These are phyloP conservation scores for Sanghuangporus baumii DNA, from an alignment of 1,284 basidiomycete genomes.

Conservation along the genomic window DNA sequence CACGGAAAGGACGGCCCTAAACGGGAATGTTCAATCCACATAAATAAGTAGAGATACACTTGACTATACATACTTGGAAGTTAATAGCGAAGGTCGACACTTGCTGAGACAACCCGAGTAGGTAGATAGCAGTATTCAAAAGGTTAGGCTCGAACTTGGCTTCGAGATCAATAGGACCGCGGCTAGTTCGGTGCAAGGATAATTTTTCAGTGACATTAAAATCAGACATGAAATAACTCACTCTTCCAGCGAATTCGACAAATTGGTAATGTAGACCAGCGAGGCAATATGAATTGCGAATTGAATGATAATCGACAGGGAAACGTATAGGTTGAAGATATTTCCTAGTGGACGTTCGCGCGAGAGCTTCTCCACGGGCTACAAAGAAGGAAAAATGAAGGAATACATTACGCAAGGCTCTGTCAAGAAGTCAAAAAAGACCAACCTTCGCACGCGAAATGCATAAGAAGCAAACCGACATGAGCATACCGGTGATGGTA, in stretches of 20 bases:
- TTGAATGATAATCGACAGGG: slow-evolving; percentile 85
- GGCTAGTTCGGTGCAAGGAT: slow-evolving; percentile 34
- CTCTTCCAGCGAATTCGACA: slow-evolving; percentile 76
- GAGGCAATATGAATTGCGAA: slow-evolving; percentile 88
- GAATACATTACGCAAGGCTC: background rate
- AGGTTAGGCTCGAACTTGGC: slow-evolving; percentile 92
- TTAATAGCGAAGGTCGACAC: slow-evolving; percentile 97
- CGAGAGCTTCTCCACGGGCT: slow-evolving; percentile 91
- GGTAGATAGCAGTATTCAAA: slow-evolving; percentile 92
- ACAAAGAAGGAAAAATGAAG: background rate
- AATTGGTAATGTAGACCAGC: slow-evolving; percentile 85
- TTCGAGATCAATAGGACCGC: slow-evolving; percentile 82
- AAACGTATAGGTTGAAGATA: slow-evolving; percentile 93
- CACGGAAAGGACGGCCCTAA: slow-evolving; percentile 90
- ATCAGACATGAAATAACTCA: slow-evolving; percentile 34
- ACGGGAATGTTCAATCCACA: background rate
- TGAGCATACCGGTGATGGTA: slow-evolving; percentile 89
- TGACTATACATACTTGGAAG: slow-evolving; percentile 59
- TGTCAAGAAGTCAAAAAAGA: background rate
- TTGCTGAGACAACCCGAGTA: slow-evolving; percentile 89
- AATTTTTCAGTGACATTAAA: background rate
- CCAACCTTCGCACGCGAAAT: slow-evolving; percentile 91
- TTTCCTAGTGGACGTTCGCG: slow-evolving; percentile 87
- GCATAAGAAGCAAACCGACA: slow-evolving; percentile 96
- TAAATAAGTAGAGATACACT: background rate